These are phyloP conservation scores for Mortierella sp. DNA, from an alignment of 371 early-diverging fungal genomes.

Conservation along the genomic window DNA sequence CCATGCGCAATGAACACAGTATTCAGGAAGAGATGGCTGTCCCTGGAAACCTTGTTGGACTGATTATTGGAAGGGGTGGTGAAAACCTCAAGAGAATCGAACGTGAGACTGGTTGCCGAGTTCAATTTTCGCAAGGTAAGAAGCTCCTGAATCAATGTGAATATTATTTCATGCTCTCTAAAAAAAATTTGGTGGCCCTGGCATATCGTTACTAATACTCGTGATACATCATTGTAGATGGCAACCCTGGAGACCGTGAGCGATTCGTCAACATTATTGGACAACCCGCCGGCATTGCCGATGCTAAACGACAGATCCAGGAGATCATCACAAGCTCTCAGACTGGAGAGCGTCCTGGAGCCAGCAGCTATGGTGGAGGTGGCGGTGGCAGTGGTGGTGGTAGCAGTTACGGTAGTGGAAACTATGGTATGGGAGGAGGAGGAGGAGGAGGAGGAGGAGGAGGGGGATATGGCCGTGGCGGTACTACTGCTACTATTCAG, in stretches of 20 bases:
- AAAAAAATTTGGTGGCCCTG: too few species aligned
- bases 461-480: slow-evolving; percentile 45
- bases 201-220: too few species aligned
- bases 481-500: slow-evolving; percentile 61
- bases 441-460: slow-evolving; percentile 70
- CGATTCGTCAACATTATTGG: slow-evolving; percentile 53
- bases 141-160: too few species aligned
- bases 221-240: slow-evolving; percentile 32
- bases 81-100: slow-evolving; percentile 88
- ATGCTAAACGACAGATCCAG: slow-evolving; percentile 56
- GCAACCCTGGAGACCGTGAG: slow-evolving; percentile 46
- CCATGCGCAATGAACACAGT: slow-evolving; percentile 51
- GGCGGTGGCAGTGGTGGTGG: slow-evolving; percentile 68
- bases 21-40: slow-evolving; percentile 67
- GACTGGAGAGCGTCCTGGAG: slow-evolving; percentile 71
- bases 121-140: slow-evolving; percentile 78
- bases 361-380: slow-evolving; percentile 72
- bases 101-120: slow-evolving; percentile 73
- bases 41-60: slow-evolving; percentile 80
- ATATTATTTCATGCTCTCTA: too few species aligned
- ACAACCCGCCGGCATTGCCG: slow-evolving; percentile 49
- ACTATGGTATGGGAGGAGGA: slow-evolving; percentile 60
- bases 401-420: slow-evolving; percentile 69
- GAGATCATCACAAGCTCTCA: slow-evolving; percentile 53
- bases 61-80: slow-evolving; percentile 89